Evolutionary conservation across 2,329 filamentous ascomycete genomes (phyloP).

Genomic region (Raffaelea deltoideospora): DNA sequence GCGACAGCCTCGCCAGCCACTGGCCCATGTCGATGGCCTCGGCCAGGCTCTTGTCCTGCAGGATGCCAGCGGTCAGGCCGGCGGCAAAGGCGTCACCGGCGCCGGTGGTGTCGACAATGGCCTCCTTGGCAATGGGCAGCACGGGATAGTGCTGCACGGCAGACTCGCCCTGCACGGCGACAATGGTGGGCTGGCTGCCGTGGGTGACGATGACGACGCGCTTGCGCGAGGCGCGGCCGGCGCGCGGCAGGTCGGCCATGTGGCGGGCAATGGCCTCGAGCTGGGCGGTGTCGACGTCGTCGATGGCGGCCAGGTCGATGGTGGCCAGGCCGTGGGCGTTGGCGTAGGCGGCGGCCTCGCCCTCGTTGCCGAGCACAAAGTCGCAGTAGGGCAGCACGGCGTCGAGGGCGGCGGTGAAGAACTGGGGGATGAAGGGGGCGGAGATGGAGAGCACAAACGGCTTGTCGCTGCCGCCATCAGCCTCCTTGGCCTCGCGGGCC

Average conservation of each 20-base stretch:
- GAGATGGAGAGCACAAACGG: constrained; percentile 81
- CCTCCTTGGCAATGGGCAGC: constrained; percentile 56
- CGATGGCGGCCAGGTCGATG: constrained; percentile 24
- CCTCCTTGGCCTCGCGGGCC: constrained; percentile 79
- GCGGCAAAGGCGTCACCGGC: constrained; percentile 95
- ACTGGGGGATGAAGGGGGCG: constrained; percentile 88
- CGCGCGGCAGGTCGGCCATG: constrained; percentile 81
- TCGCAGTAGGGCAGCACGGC: constrained; percentile 82
- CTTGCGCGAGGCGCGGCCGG: constrained; percentile 70
- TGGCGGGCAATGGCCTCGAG: constrained; percentile 73
- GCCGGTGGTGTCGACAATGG: constrained; percentile 94
- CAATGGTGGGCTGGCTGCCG: constrained; percentile 78
- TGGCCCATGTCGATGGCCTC: constrained; percentile 80
- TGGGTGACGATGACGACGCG: constrained; percentile 88
- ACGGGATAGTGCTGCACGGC: constrained; percentile 67
- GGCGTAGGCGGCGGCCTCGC: constrained; percentile 78
- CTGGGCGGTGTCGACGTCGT: constrained; percentile 45
- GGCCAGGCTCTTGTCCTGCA: constrained; percentile 68
- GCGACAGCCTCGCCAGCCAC: constrained; percentile 88
- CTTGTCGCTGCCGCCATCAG: constrained; percentile 84
- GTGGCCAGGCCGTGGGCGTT: constrained; percentile 58
- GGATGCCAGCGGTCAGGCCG: constrained; percentile 79
- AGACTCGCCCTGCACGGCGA: constrained; percentile 58
- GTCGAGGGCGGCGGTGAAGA: constrained; percentile 95
- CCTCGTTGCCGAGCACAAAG: constrained; percentile 94